Base-by-base conservation (phyloP, 2,329 filamentous ascomycete genomes). In the Penicillium sp. region DNA sequence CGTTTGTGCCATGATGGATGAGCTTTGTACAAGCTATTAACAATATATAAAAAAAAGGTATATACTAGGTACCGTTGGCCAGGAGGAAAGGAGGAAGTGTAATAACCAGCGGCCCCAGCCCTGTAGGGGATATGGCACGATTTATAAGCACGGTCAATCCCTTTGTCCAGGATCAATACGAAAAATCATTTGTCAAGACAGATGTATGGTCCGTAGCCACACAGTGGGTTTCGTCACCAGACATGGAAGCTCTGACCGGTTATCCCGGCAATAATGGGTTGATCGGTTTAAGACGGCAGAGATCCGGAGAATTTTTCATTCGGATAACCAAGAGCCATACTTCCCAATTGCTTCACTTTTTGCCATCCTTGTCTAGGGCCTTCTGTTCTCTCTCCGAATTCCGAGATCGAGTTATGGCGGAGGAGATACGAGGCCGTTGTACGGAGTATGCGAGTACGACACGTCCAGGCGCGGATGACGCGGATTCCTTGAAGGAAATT, bases 181-280 rank as follows among this genome's bases (percentile, higher is more conserved):
- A 57, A 60, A 59, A 60, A 52, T 43, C 44, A 59, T 57, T 61
- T 45, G 59, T 48, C 53, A 57, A 60, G 57, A 11, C 11, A 47
- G 44, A 27, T 47, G 45, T 60, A 60, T 60, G 55, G 62, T 57
- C 52, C 55, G 57, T 55, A 63, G 54, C 58, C 63, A 62, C 55
- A 50, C 43, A 54, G 62, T 63, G 64, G 64, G 60, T 65, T 52
- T 52, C 64, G 50, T 66, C 63, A 65, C 63, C 64, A 57, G 58
- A 62, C 60, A n/a, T 56, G 63, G 60, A 64, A 55, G 55, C 57
- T 63, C 61, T 38, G 55, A 48, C 57, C 64, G 64, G 64, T 53
- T 65, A 64, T 53, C 38, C 61, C 64, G 64, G 64, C 61, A 61
- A 50, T 53, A 60, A 52, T 57, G 53, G 59, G 25, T 61, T 40